These are phyloP conservation scores for Hypoxylon fuscum DNA, from an alignment of 495 filamentous ascomycete genomes.

Conservation along the genomic window DNA sequence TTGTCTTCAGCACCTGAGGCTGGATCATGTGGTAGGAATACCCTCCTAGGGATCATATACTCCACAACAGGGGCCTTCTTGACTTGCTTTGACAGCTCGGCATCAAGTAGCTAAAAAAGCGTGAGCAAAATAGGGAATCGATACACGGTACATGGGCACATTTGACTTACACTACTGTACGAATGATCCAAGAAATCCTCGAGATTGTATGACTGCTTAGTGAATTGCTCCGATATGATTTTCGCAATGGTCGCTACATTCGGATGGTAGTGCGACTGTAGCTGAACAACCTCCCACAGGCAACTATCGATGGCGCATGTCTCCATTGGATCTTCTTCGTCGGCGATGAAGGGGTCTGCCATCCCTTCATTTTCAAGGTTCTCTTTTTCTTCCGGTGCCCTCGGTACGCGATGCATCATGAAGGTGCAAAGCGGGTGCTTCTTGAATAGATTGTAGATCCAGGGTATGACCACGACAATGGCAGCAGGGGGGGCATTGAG, in stretches of 20 bases:
- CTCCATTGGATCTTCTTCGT: slow-evolving; percentile 82
- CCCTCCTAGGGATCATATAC: slow-evolving; percentile 90
- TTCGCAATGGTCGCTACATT: slow-evolving; percentile 94
- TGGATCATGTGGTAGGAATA: slow-evolving; percentile 70
- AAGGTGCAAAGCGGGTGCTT: slow-evolving; percentile 89
- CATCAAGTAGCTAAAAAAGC: slow-evolving; percentile 71
- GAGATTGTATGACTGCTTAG: slow-evolving; percentile 88
- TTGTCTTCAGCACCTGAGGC: slow-evolving; percentile 54
- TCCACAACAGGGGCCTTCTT: slow-evolving; percentile 90
- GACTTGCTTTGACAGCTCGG: slow-evolving; percentile 81
- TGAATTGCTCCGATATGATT: slow-evolving; percentile 97
- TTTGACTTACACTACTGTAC: slow-evolving; percentile 77
- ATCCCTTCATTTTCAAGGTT: slow-evolving; percentile 71
- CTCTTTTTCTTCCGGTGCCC: slow-evolving; percentile 63
- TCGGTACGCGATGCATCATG: slow-evolving; percentile 86
- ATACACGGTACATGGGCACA: background rate
- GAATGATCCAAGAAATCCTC: slow-evolving; percentile 98
- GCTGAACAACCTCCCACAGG: slow-evolving; percentile 90
- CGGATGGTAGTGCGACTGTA: slow-evolving; percentile 95
- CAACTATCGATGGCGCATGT: slow-evolving; percentile 90
- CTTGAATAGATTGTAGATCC: slow-evolving; percentile 94
- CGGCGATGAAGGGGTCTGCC: slow-evolving; percentile 79
- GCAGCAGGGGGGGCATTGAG: slow-evolving; percentile 87
- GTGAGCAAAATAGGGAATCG: slow-evolving; percentile 40
- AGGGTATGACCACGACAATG: slow-evolving; percentile 88